Evolutionary conservation across 805 yeast genomes (phyloP).

Genomic region (Candida sphagnicola): DNA sequence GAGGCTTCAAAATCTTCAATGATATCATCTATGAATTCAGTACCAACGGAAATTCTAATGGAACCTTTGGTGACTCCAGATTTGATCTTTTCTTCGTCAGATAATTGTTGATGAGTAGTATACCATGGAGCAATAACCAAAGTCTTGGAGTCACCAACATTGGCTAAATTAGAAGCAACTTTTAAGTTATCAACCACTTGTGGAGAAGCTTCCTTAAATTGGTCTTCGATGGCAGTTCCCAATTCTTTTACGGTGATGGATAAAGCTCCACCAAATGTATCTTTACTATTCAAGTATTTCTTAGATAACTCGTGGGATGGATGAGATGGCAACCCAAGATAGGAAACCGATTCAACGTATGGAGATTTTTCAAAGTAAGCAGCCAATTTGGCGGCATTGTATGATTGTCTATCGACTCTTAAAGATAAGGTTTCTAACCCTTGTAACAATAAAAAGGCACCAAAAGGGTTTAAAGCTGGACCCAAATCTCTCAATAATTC

Average conservation of each 20-base stretch:
- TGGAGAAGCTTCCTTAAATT: conserved; percentile 75
- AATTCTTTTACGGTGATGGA: conserved; percentile 75
- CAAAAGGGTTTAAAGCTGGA: conserved; percentile 85
- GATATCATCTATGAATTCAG: conserved; percentile 87
- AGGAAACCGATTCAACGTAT: conserved; percentile 84
- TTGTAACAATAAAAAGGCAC: conserved; percentile 77
- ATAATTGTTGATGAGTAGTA: conserved; percentile 92
- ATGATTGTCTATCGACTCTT: conserved; percentile 89
- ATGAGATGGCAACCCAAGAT: conserved; percentile 81
- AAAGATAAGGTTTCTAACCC: conserved; percentile 93
- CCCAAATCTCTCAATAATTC: conserved; percentile 92
- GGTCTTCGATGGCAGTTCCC: conserved; percentile 44
- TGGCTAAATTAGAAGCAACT: conserved; percentile 89
- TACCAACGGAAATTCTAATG: conserved; percentile 86
- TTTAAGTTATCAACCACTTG: conserved; percentile 78
- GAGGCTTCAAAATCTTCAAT: conserved; percentile 87
- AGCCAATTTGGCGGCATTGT: conserved; percentile 79
- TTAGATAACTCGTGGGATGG: conserved; percentile 77
- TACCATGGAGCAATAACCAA: conserved; percentile 93
- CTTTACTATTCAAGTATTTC: conserved; percentile 60
- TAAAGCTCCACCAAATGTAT: conserved; percentile 77
- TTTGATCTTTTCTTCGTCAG: conserved; percentile 71
- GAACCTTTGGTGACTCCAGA: conserved; percentile 88
- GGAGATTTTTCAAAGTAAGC: conserved; percentile 66
- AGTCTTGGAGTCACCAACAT: conserved; percentile 95